Conservation (phyloP, 2,329 filamentous ascomycete species). For the Alternaria longipes region DNA sequence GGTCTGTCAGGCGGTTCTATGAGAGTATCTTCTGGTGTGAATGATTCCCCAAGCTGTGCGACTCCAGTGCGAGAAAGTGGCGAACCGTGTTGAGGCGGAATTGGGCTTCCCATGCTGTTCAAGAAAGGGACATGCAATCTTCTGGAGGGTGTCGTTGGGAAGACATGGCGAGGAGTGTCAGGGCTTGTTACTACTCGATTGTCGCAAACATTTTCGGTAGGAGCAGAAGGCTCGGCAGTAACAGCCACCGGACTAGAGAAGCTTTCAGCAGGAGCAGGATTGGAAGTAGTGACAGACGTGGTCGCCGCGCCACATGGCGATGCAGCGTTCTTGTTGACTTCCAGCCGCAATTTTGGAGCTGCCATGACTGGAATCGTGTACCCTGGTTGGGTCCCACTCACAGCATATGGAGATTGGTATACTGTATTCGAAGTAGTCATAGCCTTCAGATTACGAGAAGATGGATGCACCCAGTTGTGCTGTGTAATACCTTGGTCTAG, state of each 20-base stretch:
- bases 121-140: not conserved
- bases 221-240: not conserved
- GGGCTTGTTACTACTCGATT: not conserved
- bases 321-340: not conserved
- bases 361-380: not conserved
- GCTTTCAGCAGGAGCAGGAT: not conserved
- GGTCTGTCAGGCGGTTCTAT: not conserved
- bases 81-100: not conserved
- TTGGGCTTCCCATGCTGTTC: not conserved
- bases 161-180: not conserved
- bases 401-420: not conserved
- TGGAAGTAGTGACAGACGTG: not conserved
- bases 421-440: not conserved
- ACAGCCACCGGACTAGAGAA: not conserved
- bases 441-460: not conserved
- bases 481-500: not conserved
- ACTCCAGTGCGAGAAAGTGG: not conserved
- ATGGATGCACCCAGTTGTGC: slow-evolving; percentile 3
- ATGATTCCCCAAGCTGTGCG: not conserved
- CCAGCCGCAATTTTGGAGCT: not conserved
- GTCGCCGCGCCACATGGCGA: not conserved
- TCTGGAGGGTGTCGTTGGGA: not conserved
- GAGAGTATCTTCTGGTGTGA: not conserved
- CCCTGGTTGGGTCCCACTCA: not conserved
- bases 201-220: too few species aligned